phyloP scores from a whole-genome alignment of 2,329 filamentous ascomycete species.

The Teratosphaeria nubilosa region DNA sequence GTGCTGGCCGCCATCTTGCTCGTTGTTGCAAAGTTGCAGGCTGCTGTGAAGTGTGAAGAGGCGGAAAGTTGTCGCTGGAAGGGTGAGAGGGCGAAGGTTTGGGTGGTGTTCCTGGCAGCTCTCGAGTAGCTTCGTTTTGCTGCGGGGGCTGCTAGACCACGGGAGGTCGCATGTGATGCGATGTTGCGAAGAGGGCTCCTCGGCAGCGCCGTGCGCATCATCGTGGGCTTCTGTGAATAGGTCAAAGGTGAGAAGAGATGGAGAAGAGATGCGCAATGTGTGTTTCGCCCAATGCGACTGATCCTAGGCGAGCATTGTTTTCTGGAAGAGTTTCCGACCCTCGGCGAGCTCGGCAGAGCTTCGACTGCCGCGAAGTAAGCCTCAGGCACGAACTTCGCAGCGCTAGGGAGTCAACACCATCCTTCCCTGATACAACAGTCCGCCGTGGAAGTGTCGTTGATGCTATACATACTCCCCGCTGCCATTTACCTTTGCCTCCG shows the following conservation, averaged over 20 bases:
- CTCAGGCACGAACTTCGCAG: background rate
- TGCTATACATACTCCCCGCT: background rate
- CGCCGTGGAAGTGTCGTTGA: background rate
- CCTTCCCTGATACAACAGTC: no score
- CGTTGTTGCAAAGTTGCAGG: constrained; percentile 11
- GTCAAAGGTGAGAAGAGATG: background rate
- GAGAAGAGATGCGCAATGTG: background rate
- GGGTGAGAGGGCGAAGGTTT: background rate
- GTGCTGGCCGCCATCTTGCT: constrained; percentile 34
- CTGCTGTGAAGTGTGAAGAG: background rate
- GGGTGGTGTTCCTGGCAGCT: background rate
- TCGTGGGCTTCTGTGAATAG: background rate
- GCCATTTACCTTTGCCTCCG: background rate
- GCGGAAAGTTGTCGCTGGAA: background rate
- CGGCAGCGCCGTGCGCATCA: constrained; percentile 1
- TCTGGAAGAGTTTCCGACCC: background rate
- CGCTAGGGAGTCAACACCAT: background rate
- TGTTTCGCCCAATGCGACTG: background rate
- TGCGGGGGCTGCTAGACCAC: constrained; percentile 2
- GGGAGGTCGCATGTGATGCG: constrained; percentile 1
- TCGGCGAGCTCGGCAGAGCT: background rate
- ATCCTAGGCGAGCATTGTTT: background rate
- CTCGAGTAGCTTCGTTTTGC: constrained; percentile 2
- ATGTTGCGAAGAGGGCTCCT: background rate
- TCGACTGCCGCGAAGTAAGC: background rate